These are phyloP conservation scores for Rhodomyrtus psidioides DNA, from an alignment of 441 rosid genomes.

Conservation along the genomic window DNA sequence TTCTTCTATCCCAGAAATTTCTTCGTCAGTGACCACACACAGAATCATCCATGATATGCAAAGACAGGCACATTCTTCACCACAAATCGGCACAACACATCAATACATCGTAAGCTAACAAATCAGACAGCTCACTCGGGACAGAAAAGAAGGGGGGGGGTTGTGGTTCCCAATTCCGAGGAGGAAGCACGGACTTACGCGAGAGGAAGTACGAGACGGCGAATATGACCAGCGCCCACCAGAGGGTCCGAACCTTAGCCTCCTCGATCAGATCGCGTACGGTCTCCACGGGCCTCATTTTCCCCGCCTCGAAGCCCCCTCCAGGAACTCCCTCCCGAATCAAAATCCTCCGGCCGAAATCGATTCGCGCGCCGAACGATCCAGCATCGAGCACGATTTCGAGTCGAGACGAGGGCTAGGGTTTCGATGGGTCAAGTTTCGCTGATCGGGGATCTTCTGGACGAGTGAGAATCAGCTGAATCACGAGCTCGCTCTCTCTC, in stretches of 20 bases:
- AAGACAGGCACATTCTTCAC: not conserved
- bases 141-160: not conserved
- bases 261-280: slow-evolving; percentile 96
- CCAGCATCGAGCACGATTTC: not conserved
- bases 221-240: slow-evolving; percentile 82
- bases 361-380: not conserved
- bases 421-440: not conserved
- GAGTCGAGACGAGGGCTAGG: not conserved
- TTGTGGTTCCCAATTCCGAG: not conserved
- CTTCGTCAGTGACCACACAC: not conserved
- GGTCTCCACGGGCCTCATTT: slow-evolving; percentile 78
- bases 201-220: slow-evolving; percentile 71
- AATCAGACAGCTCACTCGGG: not conserved
- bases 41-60: not conserved
- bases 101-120: not conserved
- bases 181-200: slow-evolving; percentile 34
- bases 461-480: not conserved
- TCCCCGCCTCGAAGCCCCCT: not conserved
- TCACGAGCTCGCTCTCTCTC: not conserved
- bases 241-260: slow-evolving; percentile 69
- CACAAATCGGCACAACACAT: not conserved
- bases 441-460: not conserved
- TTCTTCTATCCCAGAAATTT: not conserved
- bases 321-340: not conserved
- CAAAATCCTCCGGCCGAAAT: not conserved